Conservation (phyloP, 1,284 basidiomycete genomes). For the Schizophyllum commune region DNA sequence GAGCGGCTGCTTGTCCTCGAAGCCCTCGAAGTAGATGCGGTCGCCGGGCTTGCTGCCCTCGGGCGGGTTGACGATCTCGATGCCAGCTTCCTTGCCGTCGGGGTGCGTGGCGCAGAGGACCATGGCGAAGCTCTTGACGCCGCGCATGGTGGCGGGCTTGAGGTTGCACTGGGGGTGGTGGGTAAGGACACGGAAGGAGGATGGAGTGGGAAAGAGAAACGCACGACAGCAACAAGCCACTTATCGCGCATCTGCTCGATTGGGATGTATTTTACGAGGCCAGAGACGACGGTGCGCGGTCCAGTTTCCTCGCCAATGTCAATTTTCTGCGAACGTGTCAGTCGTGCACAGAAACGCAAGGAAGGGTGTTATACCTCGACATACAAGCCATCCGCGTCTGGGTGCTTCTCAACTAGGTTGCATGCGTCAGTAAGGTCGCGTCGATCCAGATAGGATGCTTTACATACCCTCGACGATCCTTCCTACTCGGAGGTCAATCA, state of each 20-base stretch:
- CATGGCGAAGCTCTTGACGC: slow-evolving; percentile 95
- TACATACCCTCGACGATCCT: slow-evolving; percentile 82
- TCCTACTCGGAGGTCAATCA: slow-evolving; percentile 92
- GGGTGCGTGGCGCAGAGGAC: slow-evolving; percentile 85
- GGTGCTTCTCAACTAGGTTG: slow-evolving; percentile 78
- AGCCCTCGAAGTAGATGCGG: slow-evolving; percentile 90
- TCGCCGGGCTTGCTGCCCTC: slow-evolving; percentile 85
- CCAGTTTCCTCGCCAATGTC: slow-evolving; percentile 92
- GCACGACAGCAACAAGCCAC: slow-evolving; percentile 79
- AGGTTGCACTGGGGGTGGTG: slow-evolving; percentile 66
- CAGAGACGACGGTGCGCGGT: slow-evolving; percentile 90
- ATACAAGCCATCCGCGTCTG: slow-evolving; percentile 90
- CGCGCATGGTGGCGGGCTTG: slow-evolving; percentile 93
- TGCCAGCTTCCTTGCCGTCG: slow-evolving; percentile 84
- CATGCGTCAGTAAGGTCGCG: neutral
- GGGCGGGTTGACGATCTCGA: slow-evolving; percentile 88
- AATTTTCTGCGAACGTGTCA: slow-evolving; percentile 58
- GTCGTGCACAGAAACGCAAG: neutral
- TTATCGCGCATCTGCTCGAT: slow-evolving; percentile 89
- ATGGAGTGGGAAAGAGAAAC: slow-evolving; percentile 19
- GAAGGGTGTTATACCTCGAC: slow-evolving; percentile 55
- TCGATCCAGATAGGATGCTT: neutral
- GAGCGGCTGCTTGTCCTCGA: slow-evolving; percentile 70
- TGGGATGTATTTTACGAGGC: slow-evolving; percentile 90
- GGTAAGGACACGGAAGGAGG: neutral